Evolutionary conservation across 2,329 filamentous ascomycete species (phyloP), one percentile per base, ranked within the genome.

Genomic region (Neofusicoccum cordaticola): DNA sequence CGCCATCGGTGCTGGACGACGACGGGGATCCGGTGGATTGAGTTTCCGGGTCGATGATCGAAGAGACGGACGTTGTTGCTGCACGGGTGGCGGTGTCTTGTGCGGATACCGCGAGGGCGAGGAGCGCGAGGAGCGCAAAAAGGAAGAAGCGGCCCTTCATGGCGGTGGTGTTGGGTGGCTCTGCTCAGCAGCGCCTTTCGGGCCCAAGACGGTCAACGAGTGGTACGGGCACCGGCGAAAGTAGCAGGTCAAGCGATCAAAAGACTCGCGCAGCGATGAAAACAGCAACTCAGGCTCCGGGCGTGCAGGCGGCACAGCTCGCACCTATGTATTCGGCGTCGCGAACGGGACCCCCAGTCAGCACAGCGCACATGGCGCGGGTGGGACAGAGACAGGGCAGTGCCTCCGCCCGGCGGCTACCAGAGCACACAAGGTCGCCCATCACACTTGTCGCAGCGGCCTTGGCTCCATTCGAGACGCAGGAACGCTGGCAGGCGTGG

Each of bases 401-500:
- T 35, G 51, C 51, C 51, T 39, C 51, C 37, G 41, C 35, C 37
- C 15, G 60, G 47, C 60, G 60, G 47, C 60, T 62, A 62, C 13
- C 31, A 50, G 34, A 52, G 44, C 47, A 35, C 56, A 61, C 7
- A 37, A 7, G 34, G 58, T 51, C 45, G 35, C 58, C 44, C 47
- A 31, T 50, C 58, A 50, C 37, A 50, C 4, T n/a, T 8, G 13
- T 35, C n/a, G 35, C 35, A 11, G 37, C 34, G 15, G 12, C n/a
- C 58, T 52, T 62, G 60, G 60, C 45, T 15, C 35, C 47, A 42
- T 31, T 15, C 17, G 15, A 6, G 37, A 63, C 15, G 61, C 61
- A 63, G 61, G 61, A 63, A 52, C 47, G 48, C 42, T 47, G 56
- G 56, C 56, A 42, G 41, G 31, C 31, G 56, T 12, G 56, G 56